Evolutionary conservation across 306 rosid genomes (phyloP).

Genomic region (Acacia melanoxylon): DNA sequence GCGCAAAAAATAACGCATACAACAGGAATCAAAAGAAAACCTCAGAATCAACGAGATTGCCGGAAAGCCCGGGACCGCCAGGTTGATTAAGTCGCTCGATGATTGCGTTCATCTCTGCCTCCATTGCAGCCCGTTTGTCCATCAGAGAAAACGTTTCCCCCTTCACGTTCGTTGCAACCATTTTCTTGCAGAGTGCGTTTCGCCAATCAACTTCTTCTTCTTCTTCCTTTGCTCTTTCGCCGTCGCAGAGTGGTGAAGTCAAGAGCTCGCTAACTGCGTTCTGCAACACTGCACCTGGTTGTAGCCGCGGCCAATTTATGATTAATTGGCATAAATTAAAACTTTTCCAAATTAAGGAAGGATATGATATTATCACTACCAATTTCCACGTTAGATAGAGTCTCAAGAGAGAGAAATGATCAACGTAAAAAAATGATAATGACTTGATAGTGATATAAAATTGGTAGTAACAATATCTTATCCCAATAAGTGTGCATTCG

Average conservation of each 20-base stretch:
- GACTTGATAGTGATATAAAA: too few relatives aligned
- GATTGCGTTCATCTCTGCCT: slow-evolving; percentile 77
- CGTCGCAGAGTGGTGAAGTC: not conserved
- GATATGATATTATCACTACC: too few relatives aligned
- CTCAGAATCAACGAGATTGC: slow-evolving; percentile 70
- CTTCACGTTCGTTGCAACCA: slow-evolving; percentile 85
- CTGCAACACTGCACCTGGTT: not conserved
- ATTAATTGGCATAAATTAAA: too few relatives aligned
- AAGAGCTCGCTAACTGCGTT: not conserved
- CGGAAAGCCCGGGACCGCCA: slow-evolving; percentile 89
- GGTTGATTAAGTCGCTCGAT: slow-evolving; percentile 70
- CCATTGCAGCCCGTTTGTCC: slow-evolving; percentile 66
- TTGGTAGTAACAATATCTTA: too few relatives aligned
- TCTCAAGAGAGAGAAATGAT: too few relatives aligned
- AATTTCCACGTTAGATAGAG: too few relatives aligned
- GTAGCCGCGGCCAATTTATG: not conserved
- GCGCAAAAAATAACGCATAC: not conserved
- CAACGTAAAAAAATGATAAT: too few relatives aligned
- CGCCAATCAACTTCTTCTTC: slow-evolving; percentile 1
- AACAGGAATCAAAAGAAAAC: slow-evolving; percentile 28
- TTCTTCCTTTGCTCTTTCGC: not conserved
- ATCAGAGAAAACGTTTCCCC: slow-evolving; percentile 71
- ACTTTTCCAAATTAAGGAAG: too few relatives aligned
- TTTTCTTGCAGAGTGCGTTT: slow-evolving; percentile 16
- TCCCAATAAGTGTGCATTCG: too few relatives aligned